Evolutionary conservation across 2,329 filamentous ascomycete genomes (phyloP), one percentile per base, ranked within the genome.

Genomic region (Pseudogymnoascus verrucosus): DNA sequence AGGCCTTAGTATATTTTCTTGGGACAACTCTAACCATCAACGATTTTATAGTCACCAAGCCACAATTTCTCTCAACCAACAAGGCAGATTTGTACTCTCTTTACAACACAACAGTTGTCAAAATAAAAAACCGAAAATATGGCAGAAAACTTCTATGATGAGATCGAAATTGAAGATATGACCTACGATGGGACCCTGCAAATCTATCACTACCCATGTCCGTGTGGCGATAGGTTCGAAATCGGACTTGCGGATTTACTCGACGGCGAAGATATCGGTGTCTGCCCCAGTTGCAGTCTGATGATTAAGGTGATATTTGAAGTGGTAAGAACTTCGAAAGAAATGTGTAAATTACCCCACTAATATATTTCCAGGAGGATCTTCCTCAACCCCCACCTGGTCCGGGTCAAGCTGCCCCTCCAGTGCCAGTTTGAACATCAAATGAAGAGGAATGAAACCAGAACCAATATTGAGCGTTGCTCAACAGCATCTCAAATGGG

Each of bases 121-220:
- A 62, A 54, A 34, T 26, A 54, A 54, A 21, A 54, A 23, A 3
- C 39, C 2, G 5, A n/a, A 64, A 61, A 61, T 23, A 88, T 87
- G 85, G 81, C 85, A 37, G 86, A 87, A 73, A 84, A 88, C 68
- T 90, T 96, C 75, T 98, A 97, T 80, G 93, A 98, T 73, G 93
- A 97, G 77, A 93, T 98, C 77, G 93, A 98, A 76, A 97, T 98
- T 79, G 93, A 98, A 76, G 95, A 99, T 78, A 96, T 97, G 92
- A 95, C 90, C 72, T 97, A 85, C 75, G 92, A 97, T 76, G 79
- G 86, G 57, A 81, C 82, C 3, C 83, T 92, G 42, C 89, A 96
- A 75, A 88, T 96, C 70, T 99, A 96, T 79, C 89, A 93, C 78
- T 96, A 96, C 76, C 95, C 95, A 12, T 99, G 95, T 75, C 95